A percentile compares a stretch with the other conserved stretches of the same genome.
Evolutionary conservation across 148 eudicot genomes (phyloP).

Genomic region (Rhododendron griersonianum): DNA sequence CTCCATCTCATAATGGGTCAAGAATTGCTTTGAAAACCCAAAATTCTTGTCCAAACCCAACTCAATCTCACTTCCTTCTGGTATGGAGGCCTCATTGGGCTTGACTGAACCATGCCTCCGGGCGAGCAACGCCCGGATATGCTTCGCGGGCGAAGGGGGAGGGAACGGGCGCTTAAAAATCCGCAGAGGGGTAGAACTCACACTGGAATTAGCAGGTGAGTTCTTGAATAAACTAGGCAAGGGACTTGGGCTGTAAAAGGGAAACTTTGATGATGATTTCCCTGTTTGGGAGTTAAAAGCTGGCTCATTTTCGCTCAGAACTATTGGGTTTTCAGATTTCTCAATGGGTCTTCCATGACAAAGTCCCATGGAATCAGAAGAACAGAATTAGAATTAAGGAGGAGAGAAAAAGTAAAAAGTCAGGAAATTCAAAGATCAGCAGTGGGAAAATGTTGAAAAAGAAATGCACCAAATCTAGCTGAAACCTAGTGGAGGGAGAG

Average conservation of each 20-base stretch:
- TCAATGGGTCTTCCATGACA: constrained; percentile 90
- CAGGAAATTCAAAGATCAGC: constrained; percentile 6
- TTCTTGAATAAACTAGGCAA: constrained; percentile 66
- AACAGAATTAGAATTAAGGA: constrained; percentile 17
- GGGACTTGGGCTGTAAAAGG: constrained; percentile 91
- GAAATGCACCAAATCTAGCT: neutral
- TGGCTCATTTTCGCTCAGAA: constrained; percentile 31
- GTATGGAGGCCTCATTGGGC: constrained; percentile 88
- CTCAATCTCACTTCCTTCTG: constrained; percentile 82
- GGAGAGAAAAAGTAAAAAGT: neutral
- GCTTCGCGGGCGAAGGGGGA: constrained; percentile 96
- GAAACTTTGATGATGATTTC: constrained; percentile 70
- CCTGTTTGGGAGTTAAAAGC: constrained; percentile 26
- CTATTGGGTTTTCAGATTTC: constrained; percentile 35
- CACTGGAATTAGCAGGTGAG: constrained; percentile 80
- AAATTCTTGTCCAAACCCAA: constrained; percentile 84
- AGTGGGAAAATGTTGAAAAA: neutral
- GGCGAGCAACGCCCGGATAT: constrained; percentile 77
- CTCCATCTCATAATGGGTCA: constrained; percentile 63
- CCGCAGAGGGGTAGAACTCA: constrained; percentile 73
- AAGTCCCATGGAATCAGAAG: constrained; percentile 70
- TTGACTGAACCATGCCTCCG: constrained; percentile 83
- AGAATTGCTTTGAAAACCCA: constrained; percentile 73
- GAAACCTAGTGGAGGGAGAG: neutral
- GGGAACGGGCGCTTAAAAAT: constrained; percentile 81